Evolutionary conservation across 1,284 basidiomycete species (phyloP), one percentile per base, ranked within the genome.

Genomic region (Puccinia novopanici): DNA sequence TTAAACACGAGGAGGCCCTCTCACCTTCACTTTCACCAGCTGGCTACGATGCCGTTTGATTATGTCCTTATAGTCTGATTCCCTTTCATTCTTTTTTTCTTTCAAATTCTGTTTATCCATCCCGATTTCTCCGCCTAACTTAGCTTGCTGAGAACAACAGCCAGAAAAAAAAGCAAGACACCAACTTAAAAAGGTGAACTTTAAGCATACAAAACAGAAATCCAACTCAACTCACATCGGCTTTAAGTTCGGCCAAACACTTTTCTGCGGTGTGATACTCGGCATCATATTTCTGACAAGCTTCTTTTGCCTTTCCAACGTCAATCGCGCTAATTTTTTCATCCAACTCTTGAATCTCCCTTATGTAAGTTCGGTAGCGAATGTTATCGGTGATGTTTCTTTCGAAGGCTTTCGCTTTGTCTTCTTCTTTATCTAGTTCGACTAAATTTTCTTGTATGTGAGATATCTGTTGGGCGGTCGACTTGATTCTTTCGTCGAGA

Each of bases 11-110:
- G 61, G 22, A 17, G 12, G 3, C 9, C 3, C 0, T 55, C 86
- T 72, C 82, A 93, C 94, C 89, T 98, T 98, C 84, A 97, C 94
- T 87, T 92, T 93, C 84, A 99, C 91, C 72, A 98, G 88, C 85
- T 98, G 95, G 82, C 92, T 91, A 22, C 91, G 92, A 86, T 96
- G 98, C 82, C 90, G 89, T 86, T 92, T 91, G 84, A 92, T 90
- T 83, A 95, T 90, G 81, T 94, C 90, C 85, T 93, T 92, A 88
- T 92, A 99, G 82, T 98, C 94, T 82, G 89, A 89, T 81, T 87
- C 85, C 42, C 95, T 87, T 84, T 98, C 95, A 40, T 84, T 87
- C 84, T 93, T 90, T 83, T 90, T 88, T 19, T 89, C 89, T 84
- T 90, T 89, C 77, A 92, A 86, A 83, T 93, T 91, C 48, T 89